Conservation (phyloP, 2,329 filamentous ascomycete species). For the Zarea fungicola region DNA sequence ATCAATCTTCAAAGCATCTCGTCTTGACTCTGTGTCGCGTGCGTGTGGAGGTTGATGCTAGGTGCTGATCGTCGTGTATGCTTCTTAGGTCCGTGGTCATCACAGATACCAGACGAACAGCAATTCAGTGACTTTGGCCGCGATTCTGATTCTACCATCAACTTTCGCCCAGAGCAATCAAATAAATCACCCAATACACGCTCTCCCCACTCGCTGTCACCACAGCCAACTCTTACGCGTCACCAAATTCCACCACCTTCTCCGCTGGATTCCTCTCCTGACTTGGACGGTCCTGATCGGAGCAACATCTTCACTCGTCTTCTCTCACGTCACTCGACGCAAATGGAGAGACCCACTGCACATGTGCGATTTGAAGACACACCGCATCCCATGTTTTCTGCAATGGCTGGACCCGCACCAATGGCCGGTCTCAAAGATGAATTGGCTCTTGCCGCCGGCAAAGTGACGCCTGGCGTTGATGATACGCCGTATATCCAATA, state of each 20-base stretch:
- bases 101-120: constrained; percentile 8
- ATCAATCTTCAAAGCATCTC: too few relatives aligned
- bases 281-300: constrained; percentile 10
- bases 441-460: constrained; percentile 43
- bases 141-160: constrained; percentile 5
- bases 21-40: background rate
- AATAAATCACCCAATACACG: constrained; percentile 14
- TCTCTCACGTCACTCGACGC: background rate
- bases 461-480: constrained; percentile 71
- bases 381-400: constrained; percentile 34
- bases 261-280: background rate
- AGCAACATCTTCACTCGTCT: constrained; percentile 12
- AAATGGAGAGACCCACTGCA: constrained; percentile 9
- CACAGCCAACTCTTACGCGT: constrained; percentile 28
- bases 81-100: constrained; percentile 12
- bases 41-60: background rate
- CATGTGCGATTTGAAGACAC: constrained; percentile 34
- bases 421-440: constrained; percentile 44
- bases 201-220: constrained; percentile 25
- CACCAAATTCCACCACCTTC: constrained; percentile 18
- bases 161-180: background rate
- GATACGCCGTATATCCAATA: constrained; percentile 86
- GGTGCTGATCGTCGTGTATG: constrained; percentile 3
- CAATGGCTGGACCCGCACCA: constrained; percentile 21
- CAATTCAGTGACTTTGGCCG: constrained; percentile 2